phyloP scores from a whole-genome alignment of 2,329 filamentous ascomycete species.

The Talaromyces sp. region DNA sequence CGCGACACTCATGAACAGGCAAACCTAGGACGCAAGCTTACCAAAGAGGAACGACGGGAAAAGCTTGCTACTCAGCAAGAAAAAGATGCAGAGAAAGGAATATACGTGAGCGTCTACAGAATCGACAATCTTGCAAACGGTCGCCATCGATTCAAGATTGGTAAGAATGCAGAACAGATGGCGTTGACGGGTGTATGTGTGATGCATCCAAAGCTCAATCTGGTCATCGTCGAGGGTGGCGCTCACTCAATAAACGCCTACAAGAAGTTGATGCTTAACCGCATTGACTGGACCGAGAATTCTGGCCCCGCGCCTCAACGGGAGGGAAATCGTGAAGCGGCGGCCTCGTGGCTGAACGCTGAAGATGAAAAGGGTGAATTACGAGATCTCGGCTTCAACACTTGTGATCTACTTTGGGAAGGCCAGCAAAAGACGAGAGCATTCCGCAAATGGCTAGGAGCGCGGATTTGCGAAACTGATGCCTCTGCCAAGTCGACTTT shows the following conservation, averaged over 20 bases:
- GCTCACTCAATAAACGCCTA: slow-evolving; percentile 76
- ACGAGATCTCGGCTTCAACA: slow-evolving; percentile 77
- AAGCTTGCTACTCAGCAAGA: slow-evolving; percentile 80
- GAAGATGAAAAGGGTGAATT: slow-evolving; percentile 72
- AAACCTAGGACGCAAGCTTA: slow-evolving; percentile 83
- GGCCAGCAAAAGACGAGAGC: slow-evolving; percentile 74
- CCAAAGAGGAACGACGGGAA: slow-evolving; percentile 78
- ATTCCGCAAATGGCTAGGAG: slow-evolving; percentile 81
- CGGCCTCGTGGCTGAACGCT: slow-evolving; percentile 69
- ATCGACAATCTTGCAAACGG: slow-evolving; percentile 86
- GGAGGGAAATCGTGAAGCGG: slow-evolving; percentile 44
- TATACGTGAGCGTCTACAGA: slow-evolving; percentile 82
- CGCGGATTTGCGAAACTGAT: slow-evolving; percentile 86
- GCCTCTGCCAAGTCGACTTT: slow-evolving; percentile 78
- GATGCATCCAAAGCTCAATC: slow-evolving; percentile 80
- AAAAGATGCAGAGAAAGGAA: slow-evolving; percentile 79
- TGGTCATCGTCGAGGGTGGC: slow-evolving; percentile 90
- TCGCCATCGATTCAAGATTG: slow-evolving; percentile 88
- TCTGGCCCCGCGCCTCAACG: slow-evolving; percentile 54
- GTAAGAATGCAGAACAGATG: slow-evolving; percentile 85
- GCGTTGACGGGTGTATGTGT: slow-evolving; percentile 85
- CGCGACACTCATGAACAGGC: slow-evolving; percentile 68
- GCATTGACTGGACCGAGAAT: slow-evolving; percentile 94
- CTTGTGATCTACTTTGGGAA: slow-evolving; percentile 81
- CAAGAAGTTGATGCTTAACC: slow-evolving; percentile 87